Evolutionary conservation across 2,329 filamentous ascomycete genomes (phyloP).

Genomic region (Ceratocystis colombiana): DNA sequence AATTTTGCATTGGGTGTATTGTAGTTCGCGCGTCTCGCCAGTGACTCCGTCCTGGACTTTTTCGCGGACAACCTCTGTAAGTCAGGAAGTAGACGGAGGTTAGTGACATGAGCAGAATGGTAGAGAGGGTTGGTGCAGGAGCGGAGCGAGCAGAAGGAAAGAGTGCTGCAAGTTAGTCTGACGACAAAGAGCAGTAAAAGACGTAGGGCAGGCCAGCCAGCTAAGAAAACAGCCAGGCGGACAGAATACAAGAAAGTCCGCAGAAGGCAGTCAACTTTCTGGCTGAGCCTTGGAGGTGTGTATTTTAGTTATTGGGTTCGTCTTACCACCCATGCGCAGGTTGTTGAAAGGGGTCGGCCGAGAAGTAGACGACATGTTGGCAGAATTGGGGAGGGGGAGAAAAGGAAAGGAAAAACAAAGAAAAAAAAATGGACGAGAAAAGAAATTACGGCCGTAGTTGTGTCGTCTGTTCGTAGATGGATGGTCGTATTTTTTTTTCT

Average conservation of each 20-base stretch:
- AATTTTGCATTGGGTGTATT: conserved; percentile 99
- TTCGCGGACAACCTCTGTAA: conserved; percentile 86
- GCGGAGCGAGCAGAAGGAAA: conserved; percentile 6
- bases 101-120: conserved; percentile 25
- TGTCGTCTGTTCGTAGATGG: conserved; percentile 3
- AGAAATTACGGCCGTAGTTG: background rate
- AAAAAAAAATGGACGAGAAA: conserved; percentile 6
- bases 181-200: background rate
- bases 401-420: conserved; percentile 9
- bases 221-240: conserved; percentile 12
- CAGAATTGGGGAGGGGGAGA: background rate
- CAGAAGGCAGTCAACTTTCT: conserved; percentile 1
- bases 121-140: background rate
- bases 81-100: conserved; percentile 27
- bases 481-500: conserved; percentile 9
- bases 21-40: conserved; percentile 89
- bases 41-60: conserved; percentile 98
- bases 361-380: conserved; percentile 28
- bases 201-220: background rate
- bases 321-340: conserved; percentile 94
- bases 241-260: background rate
- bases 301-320: conserved; percentile 25
- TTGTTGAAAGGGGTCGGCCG: conserved; percentile 78
- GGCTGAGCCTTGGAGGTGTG: conserved; percentile 7
- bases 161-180: background rate